Conservation (phyloP, 805 yeast species). For the Candida hungchunana region DNA sequence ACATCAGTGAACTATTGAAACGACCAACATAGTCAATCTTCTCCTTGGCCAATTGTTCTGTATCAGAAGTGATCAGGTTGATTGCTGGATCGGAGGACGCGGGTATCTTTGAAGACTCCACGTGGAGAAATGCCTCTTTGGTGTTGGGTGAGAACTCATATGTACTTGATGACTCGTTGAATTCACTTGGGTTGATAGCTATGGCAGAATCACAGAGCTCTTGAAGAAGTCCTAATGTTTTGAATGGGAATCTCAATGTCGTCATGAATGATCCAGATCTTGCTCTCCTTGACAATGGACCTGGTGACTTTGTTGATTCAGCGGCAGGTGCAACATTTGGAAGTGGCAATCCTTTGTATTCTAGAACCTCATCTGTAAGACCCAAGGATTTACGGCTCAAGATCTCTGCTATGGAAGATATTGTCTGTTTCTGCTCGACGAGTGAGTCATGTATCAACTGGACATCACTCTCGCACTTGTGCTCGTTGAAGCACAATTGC, state of each 20-base stretch:
- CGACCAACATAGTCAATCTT: constrained; percentile 70
- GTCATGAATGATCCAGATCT: constrained; percentile 40
- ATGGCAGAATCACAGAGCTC: constrained; percentile 76
- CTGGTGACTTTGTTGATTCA: constrained; percentile 16
- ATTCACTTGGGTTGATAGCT: constrained; percentile 67
- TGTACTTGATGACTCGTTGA: constrained; percentile 26
- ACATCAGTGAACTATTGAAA: constrained; percentile 68
- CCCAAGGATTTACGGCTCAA: constrained; percentile 24
- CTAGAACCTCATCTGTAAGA: constrained; percentile 20
- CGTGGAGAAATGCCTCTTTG: constrained; percentile 46
- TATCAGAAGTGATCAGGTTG: constrained; percentile 57
- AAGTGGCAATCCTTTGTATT: constrained; percentile 57
- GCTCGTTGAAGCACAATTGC: constrained; percentile 82
- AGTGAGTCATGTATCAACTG: constrained; percentile 72
- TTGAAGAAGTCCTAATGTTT: constrained; percentile 49
- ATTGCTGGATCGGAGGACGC: constrained; percentile 64
- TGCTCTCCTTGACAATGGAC: constrained; percentile 29
- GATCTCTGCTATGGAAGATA: constrained; percentile 35
- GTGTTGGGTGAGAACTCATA: constrained; percentile 57
- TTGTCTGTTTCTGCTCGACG: constrained; percentile 59
- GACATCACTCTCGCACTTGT: constrained; percentile 72
- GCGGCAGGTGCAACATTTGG: constrained; percentile 26
- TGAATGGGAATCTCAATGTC: constrained; percentile 53
- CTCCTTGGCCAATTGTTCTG: constrained; percentile 52
- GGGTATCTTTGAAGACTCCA: constrained; percentile 37